Conservation (phyloP, 2,329 filamentous ascomycete species). For the Penicillium frequentans region DNA sequence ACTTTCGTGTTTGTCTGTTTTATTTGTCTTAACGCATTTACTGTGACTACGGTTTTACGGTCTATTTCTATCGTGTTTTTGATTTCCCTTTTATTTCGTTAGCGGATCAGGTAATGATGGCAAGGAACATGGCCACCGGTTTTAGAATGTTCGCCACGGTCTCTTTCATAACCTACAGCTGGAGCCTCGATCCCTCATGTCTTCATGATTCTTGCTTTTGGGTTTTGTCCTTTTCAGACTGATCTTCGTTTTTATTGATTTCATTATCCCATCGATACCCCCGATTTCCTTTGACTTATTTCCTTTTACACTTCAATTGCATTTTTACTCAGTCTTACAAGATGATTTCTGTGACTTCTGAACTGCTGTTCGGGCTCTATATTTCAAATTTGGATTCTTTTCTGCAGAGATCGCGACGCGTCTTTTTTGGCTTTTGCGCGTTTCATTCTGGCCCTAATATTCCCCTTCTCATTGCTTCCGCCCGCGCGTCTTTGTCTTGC, state of each 20-base stretch:
- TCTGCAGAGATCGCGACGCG: neutral
- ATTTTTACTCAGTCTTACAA: neutral
- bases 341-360: neutral
- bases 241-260: conserved; percentile 13
- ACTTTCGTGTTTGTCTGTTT: neutral
- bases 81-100: neutral
- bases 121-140: neutral
- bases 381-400: neutral
- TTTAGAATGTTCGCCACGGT: conserved; percentile 3
- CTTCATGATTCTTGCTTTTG: neutral
- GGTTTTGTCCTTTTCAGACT: conserved; percentile 11
- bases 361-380: neutral
- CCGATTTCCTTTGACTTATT: neutral
- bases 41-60: conserved; percentile 9
- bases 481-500: neutral
- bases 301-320: neutral
- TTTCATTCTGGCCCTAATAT: neutral
- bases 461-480: neutral
- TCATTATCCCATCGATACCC: conserved; percentile 34
- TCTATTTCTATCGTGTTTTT: conserved; percentile 7
- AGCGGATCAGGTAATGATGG: neutral
- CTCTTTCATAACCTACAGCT: neutral
- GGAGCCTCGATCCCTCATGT: neutral
- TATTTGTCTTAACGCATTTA: neutral
- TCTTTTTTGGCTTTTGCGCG: neutral